A percentile compares a stretch with the other conserved stretches of the same genome.
These are phyloP conservation scores for Barbarea vulgaris DNA, from an alignment of 345 rosid species.

Conservation along the genomic window DNA sequence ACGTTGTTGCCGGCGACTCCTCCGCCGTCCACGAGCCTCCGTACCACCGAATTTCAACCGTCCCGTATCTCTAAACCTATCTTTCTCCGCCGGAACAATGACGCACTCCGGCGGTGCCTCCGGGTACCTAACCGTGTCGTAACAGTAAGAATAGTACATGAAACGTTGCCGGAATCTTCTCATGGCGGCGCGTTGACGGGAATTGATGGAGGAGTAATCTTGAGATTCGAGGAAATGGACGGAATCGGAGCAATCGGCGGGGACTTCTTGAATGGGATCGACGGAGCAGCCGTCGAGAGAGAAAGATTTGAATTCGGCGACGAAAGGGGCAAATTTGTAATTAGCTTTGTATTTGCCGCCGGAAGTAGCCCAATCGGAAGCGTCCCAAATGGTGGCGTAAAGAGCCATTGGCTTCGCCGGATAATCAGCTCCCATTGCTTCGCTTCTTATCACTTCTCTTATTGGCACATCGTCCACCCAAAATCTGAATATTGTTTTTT, in stretches of 20 bases:
- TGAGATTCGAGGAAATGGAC: constrained; percentile 44
- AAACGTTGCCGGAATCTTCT: constrained; percentile 64
- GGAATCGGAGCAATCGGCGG: constrained; percentile 41
- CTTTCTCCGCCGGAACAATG: constrained; percentile 51
- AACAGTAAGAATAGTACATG: constrained; percentile 93
- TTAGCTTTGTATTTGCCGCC: constrained; percentile 79
- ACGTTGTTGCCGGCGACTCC: constrained; percentile 43
- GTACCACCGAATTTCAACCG: constrained; percentile 77
- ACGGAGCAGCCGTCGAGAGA: constrained; percentile 70
- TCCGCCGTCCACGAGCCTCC: constrained; percentile 33
- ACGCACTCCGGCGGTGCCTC: constrained; percentile 66
- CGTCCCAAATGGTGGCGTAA: constrained; percentile 98
- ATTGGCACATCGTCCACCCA: constrained; percentile 87
- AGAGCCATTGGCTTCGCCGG: constrained; percentile 89
- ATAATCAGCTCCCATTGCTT: constrained; percentile 76
- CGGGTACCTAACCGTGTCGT: constrained; percentile 64
- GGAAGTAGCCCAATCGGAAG: constrained; percentile 86
- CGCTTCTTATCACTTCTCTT: constrained; percentile 63
- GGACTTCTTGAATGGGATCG: constrained; percentile 61
- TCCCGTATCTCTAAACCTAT: constrained; percentile 64
- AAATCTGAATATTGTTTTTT: constrained; percentile 53
- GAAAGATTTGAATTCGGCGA: constrained; percentile 66
- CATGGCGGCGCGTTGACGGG: constrained; percentile 55
- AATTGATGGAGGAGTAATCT: constrained; percentile 50
- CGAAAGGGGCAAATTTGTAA: constrained; percentile 76